Conservation (phyloP, 768 basidiomycete genomes). For the Postia placenta region DNA sequence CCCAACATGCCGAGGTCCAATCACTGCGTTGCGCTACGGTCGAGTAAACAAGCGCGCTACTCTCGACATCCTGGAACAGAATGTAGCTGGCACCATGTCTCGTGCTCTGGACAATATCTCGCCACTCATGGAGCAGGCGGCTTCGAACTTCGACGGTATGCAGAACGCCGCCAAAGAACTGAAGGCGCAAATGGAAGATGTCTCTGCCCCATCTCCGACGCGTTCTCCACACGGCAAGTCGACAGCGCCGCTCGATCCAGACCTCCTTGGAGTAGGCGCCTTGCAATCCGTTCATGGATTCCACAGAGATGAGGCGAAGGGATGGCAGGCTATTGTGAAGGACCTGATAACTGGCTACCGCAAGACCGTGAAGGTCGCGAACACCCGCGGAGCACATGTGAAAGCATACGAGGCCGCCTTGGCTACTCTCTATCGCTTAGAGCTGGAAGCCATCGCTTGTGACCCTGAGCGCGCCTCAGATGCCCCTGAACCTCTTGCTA, state of each 20-base stretch:
- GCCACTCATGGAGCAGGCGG: constrained; percentile 8
- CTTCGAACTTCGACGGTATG: neutral
- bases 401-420: constrained; percentile 30
- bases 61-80: constrained; percentile 32
- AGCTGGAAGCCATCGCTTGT: constrained; percentile 17
- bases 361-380: constrained; percentile 19
- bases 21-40: constrained; percentile 30
- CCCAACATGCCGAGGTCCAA: constrained; percentile 29
- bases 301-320: constrained; percentile 11
- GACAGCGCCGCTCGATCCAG: constrained; percentile 14
- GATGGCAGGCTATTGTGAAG: constrained; percentile 20
- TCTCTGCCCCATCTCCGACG: neutral
- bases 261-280: constrained; percentile 1
- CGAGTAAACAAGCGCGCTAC: constrained; percentile 29
- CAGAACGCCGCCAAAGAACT: constrained; percentile 16
- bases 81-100: constrained; percentile 28
- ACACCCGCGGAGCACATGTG: constrained; percentile 24
- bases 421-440: constrained; percentile 24
- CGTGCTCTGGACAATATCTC: constrained; percentile 12
- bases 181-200: neutral
- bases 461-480: constrained; percentile 16
- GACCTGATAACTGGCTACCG: constrained; percentile 19
- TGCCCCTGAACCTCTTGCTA: constrained; percentile 22
- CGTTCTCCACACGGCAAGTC: constrained; percentile 5
- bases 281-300: constrained; percentile 18